A percentile compares a stretch with the other conserved stretches of the same genome.
These are phyloP conservation scores for Pichia sp. DNA, from an alignment of 1,139 yeast genomes.

Conservation along the genomic window DNA sequence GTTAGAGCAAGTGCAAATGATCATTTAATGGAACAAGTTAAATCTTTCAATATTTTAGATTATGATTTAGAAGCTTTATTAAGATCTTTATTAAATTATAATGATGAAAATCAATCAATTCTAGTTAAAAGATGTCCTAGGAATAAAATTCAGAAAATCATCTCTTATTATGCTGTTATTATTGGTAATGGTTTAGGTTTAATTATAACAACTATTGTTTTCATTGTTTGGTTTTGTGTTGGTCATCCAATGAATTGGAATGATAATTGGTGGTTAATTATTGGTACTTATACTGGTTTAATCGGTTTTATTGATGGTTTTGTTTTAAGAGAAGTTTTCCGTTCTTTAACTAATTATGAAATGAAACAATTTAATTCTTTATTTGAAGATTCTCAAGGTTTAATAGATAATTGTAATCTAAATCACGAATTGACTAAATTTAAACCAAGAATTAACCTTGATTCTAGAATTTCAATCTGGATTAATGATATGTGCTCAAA, in stretches of 20 bases:
- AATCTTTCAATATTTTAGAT: conserved; percentile 25
- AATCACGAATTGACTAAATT: conserved; percentile 10
- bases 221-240: conserved; percentile 31
- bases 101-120: conserved; percentile 22
- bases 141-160: conserved; percentile 22
- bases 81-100: conserved; percentile 21
- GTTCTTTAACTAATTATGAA: conserved; percentile 27
- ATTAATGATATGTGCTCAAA: not conserved
- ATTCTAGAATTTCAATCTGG: not conserved
- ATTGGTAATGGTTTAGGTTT: conserved; percentile 36
- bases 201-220: conserved; percentile 27
- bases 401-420: conserved; percentile 57
- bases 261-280: conserved; percentile 36
- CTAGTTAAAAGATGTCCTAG: conserved; percentile 22
- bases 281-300: conserved; percentile 37
- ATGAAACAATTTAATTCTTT: conserved; percentile 30
- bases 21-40: conserved; percentile 25
- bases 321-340: conserved; percentile 32
- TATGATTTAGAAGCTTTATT: conserved; percentile 25
- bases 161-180: conserved; percentile 33
- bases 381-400: conserved; percentile 60
- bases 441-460: conserved; percentile 4
- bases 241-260: conserved; percentile 31
- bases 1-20: conserved; percentile 31
- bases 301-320: conserved; percentile 36